Evolutionary conservation across 768 basidiomycete genomes (phyloP).

Genomic region (Psilocybe sp.): DNA sequence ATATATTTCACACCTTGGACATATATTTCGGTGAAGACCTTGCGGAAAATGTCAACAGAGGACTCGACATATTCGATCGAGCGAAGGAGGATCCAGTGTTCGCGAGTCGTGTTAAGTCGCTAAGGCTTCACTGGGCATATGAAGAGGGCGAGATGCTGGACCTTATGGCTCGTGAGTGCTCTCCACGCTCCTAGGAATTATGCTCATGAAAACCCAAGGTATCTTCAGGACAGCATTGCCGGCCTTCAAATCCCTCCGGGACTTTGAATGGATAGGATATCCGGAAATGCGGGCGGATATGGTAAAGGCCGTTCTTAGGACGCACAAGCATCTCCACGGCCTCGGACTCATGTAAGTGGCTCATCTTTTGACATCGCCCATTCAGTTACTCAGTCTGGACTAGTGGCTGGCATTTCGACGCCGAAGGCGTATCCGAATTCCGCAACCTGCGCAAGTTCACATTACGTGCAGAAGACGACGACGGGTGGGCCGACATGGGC

Average conservation of each 20-base stretch:
- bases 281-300: slow-evolving; percentile 68
- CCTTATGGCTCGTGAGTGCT: slow-evolving; percentile 48
- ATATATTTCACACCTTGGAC: slow-evolving; percentile 67
- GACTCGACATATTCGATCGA: slow-evolving; percentile 65
- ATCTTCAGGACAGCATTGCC: slow-evolving; percentile 64
- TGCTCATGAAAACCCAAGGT: slow-evolving; percentile 26
- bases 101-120: slow-evolving; percentile 53
- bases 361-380: background rate
- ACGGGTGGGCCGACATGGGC: slow-evolving; percentile 68
- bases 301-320: slow-evolving; percentile 54
- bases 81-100: slow-evolving; percentile 62
- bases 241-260: slow-evolving; percentile 55
- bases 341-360: slow-evolving; percentile 55
- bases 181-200: background rate
- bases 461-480: slow-evolving; percentile 67
- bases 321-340: slow-evolving; percentile 50
- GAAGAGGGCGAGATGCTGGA: slow-evolving; percentile 69
- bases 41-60: slow-evolving; percentile 53
- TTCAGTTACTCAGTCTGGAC: background rate
- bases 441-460: slow-evolving; percentile 60
- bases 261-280: slow-evolving; percentile 79
- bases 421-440: slow-evolving; percentile 65
- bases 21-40: slow-evolving; percentile 65
- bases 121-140: slow-evolving; percentile 67
- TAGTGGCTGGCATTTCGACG: slow-evolving; percentile 74